These are phyloP conservation scores for Sporobolomyces pararoseus DNA, from an alignment of 768 basidiomycete genomes.

Conservation along the genomic window DNA sequence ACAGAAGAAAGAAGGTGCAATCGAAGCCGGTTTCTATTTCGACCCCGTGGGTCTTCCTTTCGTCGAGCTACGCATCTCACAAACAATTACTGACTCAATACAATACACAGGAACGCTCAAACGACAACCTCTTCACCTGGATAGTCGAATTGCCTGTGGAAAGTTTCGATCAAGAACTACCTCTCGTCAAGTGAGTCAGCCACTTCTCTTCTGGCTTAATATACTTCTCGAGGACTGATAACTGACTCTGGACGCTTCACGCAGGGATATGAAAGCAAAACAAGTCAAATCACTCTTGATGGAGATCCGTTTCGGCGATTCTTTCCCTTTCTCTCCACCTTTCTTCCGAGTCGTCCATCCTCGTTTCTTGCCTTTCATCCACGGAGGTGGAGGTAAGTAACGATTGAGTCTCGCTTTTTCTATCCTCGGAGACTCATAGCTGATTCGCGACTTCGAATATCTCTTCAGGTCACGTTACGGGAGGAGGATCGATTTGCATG, in stretches of 20 bases:
- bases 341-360: slow-evolving; percentile 74
- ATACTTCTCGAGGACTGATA: neutral
- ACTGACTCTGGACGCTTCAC: neutral
- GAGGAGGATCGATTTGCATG: slow-evolving; percentile 72
- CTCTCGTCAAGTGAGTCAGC: slow-evolving; percentile 55
- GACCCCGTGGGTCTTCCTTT: slow-evolving; percentile 51
- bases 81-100: neutral
- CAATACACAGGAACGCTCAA: slow-evolving; percentile 25
- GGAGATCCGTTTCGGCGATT: slow-evolving; percentile 58
- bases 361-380: slow-evolving; percentile 65
- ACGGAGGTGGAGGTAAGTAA: slow-evolving; percentile 68
- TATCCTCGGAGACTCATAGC: too few species aligned
- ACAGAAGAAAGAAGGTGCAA: slow-evolving; percentile 56
- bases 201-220: too few species aligned
- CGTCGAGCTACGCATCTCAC: neutral
- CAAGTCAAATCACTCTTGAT: slow-evolving; percentile 65
- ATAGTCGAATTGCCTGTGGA: slow-evolving; percentile 59
- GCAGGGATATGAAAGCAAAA: slow-evolving; percentile 56
- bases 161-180: slow-evolving; percentile 62
- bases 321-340: slow-evolving; percentile 65
- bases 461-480: slow-evolving; percentile 28
- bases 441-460: too few species aligned
- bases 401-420: slow-evolving; percentile 47
- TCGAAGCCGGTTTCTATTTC: slow-evolving; percentile 68
- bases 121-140: slow-evolving; percentile 51